Conservation (phyloP, 768 basidiomycete genomes). For the Cyclocybe cylindracea region DNA sequence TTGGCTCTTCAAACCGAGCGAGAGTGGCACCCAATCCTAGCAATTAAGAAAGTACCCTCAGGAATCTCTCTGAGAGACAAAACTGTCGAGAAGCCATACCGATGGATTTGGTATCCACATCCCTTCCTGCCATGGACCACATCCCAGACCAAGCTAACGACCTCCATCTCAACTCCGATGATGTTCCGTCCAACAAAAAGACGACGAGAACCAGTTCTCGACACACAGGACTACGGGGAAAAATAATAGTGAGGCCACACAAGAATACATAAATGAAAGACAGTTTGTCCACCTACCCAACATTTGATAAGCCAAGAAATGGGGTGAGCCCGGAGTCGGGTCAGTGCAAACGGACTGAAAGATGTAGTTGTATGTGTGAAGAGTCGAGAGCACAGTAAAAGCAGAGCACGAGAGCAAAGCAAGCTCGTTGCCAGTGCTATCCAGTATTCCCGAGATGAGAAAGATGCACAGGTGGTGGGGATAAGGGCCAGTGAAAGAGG, state of each 20-base stretch:
- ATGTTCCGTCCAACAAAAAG: constrained; percentile 55
- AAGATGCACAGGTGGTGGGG: constrained; percentile 86
- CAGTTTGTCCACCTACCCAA: constrained; percentile 50
- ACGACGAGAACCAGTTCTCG: constrained; percentile 60
- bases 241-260: constrained; percentile 49
- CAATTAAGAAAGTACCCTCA: constrained; percentile 38
- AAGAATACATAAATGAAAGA: constrained; percentile 52
- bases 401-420: constrained; percentile 72
- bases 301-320: constrained; percentile 46
- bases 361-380: constrained; percentile 19
- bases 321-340: not conserved
- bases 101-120: constrained; percentile 49
- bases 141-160: constrained; percentile 54
- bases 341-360: constrained; percentile 2
- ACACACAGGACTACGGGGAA: constrained; percentile 48
- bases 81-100: constrained; percentile 33
- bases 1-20: constrained; percentile 74
- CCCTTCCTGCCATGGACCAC: constrained; percentile 16
- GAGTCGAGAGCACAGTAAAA: constrained; percentile 55
- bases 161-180: constrained; percentile 47
- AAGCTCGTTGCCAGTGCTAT: constrained; percentile 81
- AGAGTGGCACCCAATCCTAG: constrained; percentile 66
- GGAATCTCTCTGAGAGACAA: not conserved
- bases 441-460: constrained; percentile 91
- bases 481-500: constrained; percentile 78